Evolutionary conservation across 371 early-diverging fungal genomes (phyloP), one percentile per base, ranked within the genome.

Genomic region (Lichtheimia corymbifera): DNA sequence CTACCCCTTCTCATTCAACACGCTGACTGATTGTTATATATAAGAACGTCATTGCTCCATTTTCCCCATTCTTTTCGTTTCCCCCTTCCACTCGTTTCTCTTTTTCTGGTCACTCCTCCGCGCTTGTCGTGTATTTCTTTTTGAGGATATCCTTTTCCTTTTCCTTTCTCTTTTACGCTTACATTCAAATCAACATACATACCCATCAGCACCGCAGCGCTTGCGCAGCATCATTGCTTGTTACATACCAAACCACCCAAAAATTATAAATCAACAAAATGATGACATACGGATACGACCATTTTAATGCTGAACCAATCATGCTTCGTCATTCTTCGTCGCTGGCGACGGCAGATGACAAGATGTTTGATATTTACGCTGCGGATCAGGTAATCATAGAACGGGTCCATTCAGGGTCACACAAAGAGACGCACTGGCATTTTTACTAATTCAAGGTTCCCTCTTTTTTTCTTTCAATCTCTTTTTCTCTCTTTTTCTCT

Each of bases 231-330:
- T 30, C 18, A 54, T 40, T 35, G 54, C 27, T 20, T 30, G 27
- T 30, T 44, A 44, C 28, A 24, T 44, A 18, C 41, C 57, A 15
- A 43, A 49, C 40, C 18, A 13, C 18, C 22, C 42, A 20, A 27
- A 47, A 45, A 49, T 40, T 43, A 54, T 18, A 30, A 50, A 50
- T 58, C 28, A 27, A 24, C 57, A 53, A 45, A 30, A 73, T 54
- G 63, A 74, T 72, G 75, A 57, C 75, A 59, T 51, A 67, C 62
- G 66, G 54, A 22, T 55, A 61, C 47, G 53, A 56, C 59, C 65
- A 56, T 65, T 75, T 70, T 65, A 70, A 68, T 65, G 58, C 72
- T 56, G 66, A 65, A 59, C 66, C 68, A 35, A 63, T 67, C 65
- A 64, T 72, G 66, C 58, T 72, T 40, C 63, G 63, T 49, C 62